Percentiles rank a stretch among this genome's conserved stretches.
phyloP scores from a whole-genome alignment of 2,329 filamentous ascomycete genomes.

The Geosmithia putterillii region DNA sequence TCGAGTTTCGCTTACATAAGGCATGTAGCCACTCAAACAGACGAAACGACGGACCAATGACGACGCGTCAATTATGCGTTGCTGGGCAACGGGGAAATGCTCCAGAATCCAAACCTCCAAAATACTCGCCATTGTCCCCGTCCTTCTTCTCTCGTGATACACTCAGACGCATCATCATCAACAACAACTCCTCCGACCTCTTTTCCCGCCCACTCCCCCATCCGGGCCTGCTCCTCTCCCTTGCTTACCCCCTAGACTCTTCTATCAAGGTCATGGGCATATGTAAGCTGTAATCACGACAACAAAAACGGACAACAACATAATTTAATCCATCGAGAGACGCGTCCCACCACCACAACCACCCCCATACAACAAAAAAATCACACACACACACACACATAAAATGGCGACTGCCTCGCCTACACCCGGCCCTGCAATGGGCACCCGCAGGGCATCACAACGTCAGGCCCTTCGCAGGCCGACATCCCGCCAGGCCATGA shows the following conservation, averaged over 20 bases:
- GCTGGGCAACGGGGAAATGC: neutral
- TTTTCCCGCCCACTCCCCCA: neutral
- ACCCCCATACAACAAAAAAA: neutral
- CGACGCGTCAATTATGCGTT: neutral
- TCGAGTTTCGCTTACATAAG: neutral
- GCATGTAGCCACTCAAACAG: neutral
- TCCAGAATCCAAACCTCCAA: conserved; percentile 1
- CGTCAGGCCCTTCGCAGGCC: conserved; percentile 41
- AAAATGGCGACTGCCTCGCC: conserved; percentile 42
- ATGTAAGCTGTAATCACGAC: no score
- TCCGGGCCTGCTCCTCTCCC: neutral
- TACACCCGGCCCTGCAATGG: conserved; percentile 39
- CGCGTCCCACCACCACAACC: neutral
- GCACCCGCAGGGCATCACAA: conserved; percentile 39
- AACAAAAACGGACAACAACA: conserved; percentile 27
- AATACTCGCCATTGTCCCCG: conserved; percentile 1
- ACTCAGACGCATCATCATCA: conserved; percentile 6
- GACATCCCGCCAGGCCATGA: conserved; percentile 27
- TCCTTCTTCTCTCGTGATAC: conserved; percentile 2
- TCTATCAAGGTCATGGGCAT: conserved; percentile 24
- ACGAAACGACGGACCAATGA: neutral
- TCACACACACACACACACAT: neutral
- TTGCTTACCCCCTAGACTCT: conserved; percentile 5
- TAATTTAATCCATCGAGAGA: no score
- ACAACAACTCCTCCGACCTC: neutral